These are phyloP conservation scores for Nicotiana knightiana DNA, from an alignment of 257 asterid genomes.

Conservation along the genomic window DNA sequence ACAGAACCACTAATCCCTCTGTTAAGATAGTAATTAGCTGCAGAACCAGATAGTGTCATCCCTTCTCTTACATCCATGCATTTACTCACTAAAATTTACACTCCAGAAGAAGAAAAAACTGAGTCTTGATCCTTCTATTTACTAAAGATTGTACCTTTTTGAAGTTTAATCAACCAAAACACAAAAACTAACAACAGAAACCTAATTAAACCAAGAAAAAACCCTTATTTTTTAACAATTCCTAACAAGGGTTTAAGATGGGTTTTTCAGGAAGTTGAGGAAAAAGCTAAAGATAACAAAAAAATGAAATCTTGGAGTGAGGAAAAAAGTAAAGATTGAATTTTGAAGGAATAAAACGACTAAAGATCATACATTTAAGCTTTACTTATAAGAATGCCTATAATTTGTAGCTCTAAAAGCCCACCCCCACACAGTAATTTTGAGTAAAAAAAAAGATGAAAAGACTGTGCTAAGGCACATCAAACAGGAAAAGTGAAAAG, in stretches of 20 bases:
- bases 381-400: slow-evolving; percentile 33
- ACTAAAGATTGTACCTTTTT: not conserved
- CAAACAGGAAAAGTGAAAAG: slow-evolving; percentile 13
- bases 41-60: slow-evolving; percentile 52
- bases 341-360: slow-evolving; percentile 9
- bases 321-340: slow-evolving; percentile 4
- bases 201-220: slow-evolving; percentile 7
- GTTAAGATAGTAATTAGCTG: slow-evolving; percentile 49
- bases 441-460: slow-evolving; percentile 6
- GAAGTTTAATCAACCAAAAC: not conserved
- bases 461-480: slow-evolving; percentile 15
- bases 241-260: slow-evolving; percentile 52
- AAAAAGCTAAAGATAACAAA: slow-evolving; percentile 1
- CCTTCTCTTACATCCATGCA: slow-evolving; percentile 19
- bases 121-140: not conserved
- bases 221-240: not conserved
- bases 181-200: slow-evolving; percentile 3
- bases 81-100: not conserved
- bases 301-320: slow-evolving; percentile 7
- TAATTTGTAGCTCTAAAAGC: slow-evolving; percentile 22
- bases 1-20: slow-evolving; percentile 51
- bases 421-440: slow-evolving; percentile 18
- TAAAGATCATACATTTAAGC: slow-evolving; percentile 30
- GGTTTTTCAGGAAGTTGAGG: slow-evolving; percentile 34
- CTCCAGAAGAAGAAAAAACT: not conserved